A percentile compares a stretch with the other conserved stretches of the same genome.
phyloP scores from a whole-genome alignment of 176 grass and related monocot species.

The Zoysia pacifica region DNA sequence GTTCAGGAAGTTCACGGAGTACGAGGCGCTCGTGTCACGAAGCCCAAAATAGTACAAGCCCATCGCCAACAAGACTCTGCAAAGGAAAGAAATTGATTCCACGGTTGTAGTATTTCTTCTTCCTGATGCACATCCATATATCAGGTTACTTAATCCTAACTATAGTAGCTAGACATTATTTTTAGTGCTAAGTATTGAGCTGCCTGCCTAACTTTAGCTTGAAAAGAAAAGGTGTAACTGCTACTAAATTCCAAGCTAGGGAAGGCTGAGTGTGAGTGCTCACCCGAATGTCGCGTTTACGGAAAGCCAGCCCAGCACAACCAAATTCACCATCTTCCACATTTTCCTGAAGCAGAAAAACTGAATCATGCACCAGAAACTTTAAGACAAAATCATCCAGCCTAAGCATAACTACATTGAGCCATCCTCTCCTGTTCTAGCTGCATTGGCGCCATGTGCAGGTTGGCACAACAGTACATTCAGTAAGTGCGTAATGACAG shows the following conservation, averaged over 20 bases:
- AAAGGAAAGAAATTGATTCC: not conserved
- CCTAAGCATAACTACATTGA: not conserved
- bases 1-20: slow-evolving; percentile 47
- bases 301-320: slow-evolving; percentile 22
- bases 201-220: not conserved
- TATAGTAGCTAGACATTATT: no score
- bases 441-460: no score
- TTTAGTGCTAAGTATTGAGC: not conserved
- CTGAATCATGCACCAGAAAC: not conserved
- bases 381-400: not conserved
- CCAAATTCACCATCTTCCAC: slow-evolving; percentile 28
- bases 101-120: no score
- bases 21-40: slow-evolving; percentile 32
- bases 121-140: no score
- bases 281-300: slow-evolving; percentile 35
- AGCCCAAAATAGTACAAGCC: slow-evolving; percentile 56
- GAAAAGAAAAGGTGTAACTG: not conserved
- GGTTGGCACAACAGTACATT: no score
- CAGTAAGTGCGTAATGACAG: no score
- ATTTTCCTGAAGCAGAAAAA: slow-evolving; percentile 8
- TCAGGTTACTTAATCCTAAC: no score
- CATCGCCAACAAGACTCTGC: slow-evolving; percentile 39
- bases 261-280: not conserved
- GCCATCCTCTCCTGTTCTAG: not conserved
- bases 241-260: not conserved